Conservation (phyloP, 2,329 filamentous ascomycete species). For the Botrytis porri region DNA sequence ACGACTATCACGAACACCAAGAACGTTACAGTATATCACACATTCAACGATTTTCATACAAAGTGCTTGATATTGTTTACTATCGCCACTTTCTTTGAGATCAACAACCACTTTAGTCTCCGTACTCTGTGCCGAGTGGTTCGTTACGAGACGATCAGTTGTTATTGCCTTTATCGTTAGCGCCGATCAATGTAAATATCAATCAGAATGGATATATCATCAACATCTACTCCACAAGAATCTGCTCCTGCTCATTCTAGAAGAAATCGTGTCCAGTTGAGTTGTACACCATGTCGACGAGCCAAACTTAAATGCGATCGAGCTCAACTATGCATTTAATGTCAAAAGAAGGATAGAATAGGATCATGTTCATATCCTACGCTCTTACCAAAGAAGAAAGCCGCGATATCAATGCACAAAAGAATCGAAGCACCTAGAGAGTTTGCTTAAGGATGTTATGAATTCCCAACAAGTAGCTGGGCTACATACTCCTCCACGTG, state of each 20-base stretch:
- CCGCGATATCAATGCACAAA: constrained; percentile 50
- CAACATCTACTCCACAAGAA: background rate
- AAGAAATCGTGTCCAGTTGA: constrained; percentile 23
- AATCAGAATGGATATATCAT: background rate
- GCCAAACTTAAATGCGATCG: constrained; percentile 50
- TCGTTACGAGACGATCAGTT: background rate
- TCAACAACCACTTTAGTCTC: background rate
- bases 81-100: background rate
- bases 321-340: constrained; percentile 50
- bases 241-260: background rate
- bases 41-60: background rate
- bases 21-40: background rate
- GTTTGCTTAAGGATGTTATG: constrained; percentile 57
- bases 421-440: constrained; percentile 53
- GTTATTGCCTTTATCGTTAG: background rate
- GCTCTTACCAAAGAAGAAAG: constrained; percentile 38
- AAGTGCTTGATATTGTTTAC: background rate
- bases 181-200: background rate
- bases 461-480: constrained; percentile 20
- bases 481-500: background rate
- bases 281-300: constrained; percentile 26
- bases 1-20: background rate
- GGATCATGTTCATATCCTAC: constrained; percentile 51
- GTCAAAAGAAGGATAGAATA: constrained; percentile 48
- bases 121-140: background rate